A percentile compares a stretch with the other conserved stretches of the same genome.
Evolutionary conservation across 2,329 filamentous ascomycete genomes (phyloP).

Genomic region (Lachnellula cervina): DNA sequence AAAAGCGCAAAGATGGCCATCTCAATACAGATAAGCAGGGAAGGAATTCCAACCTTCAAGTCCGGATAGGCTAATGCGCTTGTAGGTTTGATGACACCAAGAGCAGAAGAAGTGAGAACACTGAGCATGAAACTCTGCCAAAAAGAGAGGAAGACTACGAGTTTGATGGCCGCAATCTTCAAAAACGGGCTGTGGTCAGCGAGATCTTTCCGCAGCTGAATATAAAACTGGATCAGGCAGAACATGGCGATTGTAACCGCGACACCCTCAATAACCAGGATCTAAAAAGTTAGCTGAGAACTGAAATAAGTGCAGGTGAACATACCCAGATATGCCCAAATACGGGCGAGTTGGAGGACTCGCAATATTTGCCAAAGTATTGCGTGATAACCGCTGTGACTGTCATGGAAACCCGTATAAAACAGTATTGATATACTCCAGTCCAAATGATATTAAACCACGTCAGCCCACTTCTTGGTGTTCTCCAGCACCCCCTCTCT

Average conservation of each 20-base stretch:
- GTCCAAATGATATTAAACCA: constrained; percentile 90
- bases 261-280: constrained; percentile 62
- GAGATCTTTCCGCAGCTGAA: constrained; percentile 67
- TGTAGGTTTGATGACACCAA: constrained; percentile 57
- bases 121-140: constrained; percentile 70
- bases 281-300: constrained; percentile 35
- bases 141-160: constrained; percentile 87
- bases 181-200: constrained; percentile 66
- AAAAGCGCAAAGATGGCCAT: constrained; percentile 77
- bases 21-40: constrained; percentile 72
- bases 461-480: constrained; percentile 74
- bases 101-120: constrained; percentile 48
- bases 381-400: constrained; percentile 71
- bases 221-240: constrained; percentile 81
- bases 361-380: constrained; percentile 67
- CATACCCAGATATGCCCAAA: constrained; percentile 82
- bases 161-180: constrained; percentile 81
- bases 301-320: constrained; percentile 1
- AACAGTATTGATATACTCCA: constrained; percentile 80
- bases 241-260: constrained; percentile 84
- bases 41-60: constrained; percentile 75
- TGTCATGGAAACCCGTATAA: constrained; percentile 75
- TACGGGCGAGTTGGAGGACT: constrained; percentile 68
- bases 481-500: constrained; percentile 63
- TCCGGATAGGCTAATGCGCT: constrained; percentile 64